These are phyloP conservation scores for Yarrowia alimentaria DNA, from an alignment of 805 yeast species.

Conservation along the genomic window DNA sequence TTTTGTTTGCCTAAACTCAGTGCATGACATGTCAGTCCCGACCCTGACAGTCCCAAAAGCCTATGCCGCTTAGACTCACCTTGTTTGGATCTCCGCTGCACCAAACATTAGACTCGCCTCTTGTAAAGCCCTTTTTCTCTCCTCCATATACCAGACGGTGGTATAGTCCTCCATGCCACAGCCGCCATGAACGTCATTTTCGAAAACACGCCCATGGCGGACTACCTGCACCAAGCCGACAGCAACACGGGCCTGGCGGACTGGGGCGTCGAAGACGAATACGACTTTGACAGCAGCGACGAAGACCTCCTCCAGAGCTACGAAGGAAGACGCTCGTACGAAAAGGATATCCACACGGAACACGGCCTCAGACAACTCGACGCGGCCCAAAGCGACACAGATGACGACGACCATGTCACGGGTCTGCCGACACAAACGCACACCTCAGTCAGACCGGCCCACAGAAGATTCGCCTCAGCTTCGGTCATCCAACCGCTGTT, in stretches of 20 bases:
- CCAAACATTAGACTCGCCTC: slow-evolving; percentile 22
- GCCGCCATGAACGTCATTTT: slow-evolving; percentile 31
- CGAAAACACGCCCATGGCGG: slow-evolving; percentile 39
- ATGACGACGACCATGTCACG: too few relatives aligned
- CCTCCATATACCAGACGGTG: slow-evolving; percentile 20
- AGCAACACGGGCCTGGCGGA: slow-evolving; percentile 36
- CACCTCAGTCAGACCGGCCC: too few relatives aligned
- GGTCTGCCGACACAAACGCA: slow-evolving; percentile 9
- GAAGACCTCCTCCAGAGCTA: slow-evolving; percentile 24
- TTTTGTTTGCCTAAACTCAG: too few relatives aligned
- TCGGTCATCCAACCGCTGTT: slow-evolving; percentile 30
- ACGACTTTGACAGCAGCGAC: slow-evolving; percentile 25
- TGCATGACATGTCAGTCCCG: too few relatives aligned
- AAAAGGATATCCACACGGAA: neutral
- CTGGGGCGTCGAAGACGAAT: slow-evolving; percentile 39
- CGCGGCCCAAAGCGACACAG: too few relatives aligned
- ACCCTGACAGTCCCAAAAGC: slow-evolving; percentile 1
- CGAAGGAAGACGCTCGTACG: slow-evolving; percentile 20
- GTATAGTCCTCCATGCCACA: slow-evolving; percentile 22
- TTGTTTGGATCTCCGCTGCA: slow-evolving; percentile 27
- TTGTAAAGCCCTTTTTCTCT: too few relatives aligned
- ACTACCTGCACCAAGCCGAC: slow-evolving; percentile 33
- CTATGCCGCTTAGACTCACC: neutral
- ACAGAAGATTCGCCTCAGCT: slow-evolving; percentile 2
- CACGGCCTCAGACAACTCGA: too few relatives aligned